phyloP scores from a whole-genome alignment of 768 basidiomycete genomes.

The Xerocomellus intermedius region DNA sequence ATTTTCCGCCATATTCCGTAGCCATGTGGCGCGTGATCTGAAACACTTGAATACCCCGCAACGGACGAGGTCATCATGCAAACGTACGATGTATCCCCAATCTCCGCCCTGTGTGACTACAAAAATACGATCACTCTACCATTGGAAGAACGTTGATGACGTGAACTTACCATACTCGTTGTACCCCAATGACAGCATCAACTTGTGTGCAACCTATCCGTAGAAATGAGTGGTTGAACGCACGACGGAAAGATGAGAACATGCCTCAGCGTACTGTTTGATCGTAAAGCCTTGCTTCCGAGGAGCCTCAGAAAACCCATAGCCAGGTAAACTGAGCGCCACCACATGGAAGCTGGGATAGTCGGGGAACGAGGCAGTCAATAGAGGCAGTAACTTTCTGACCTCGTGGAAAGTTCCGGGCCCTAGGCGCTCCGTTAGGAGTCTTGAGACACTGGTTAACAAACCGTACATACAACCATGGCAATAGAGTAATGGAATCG shows the following conservation, averaged over 20 bases:
- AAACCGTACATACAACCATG: constrained; percentile 49
- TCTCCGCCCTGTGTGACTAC: constrained; percentile 49
- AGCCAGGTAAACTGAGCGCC: constrained; percentile 56
- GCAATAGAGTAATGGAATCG: constrained; percentile 59
- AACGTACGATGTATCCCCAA: constrained; percentile 40
- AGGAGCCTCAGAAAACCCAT: constrained; percentile 58
- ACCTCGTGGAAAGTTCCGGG: constrained; percentile 51
- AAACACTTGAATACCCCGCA: not conserved
- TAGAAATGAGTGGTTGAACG: not conserved
- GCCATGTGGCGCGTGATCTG: constrained; percentile 38
- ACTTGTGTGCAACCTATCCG: constrained; percentile 42
- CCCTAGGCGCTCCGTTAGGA: constrained; percentile 36
- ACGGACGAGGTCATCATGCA: not conserved
- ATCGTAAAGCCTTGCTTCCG: constrained; percentile 49
- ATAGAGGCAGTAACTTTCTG: constrained; percentile 53
- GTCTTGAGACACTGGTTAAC: not conserved
- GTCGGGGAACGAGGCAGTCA: constrained; percentile 39
- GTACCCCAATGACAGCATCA: constrained; percentile 50
- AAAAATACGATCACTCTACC: not conserved
- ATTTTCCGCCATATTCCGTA: constrained; percentile 35
- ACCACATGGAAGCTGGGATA: constrained; percentile 66
- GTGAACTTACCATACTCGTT: constrained; percentile 41
- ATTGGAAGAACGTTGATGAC: not conserved
- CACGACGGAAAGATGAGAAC: not conserved
- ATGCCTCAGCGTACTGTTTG: constrained; percentile 56